These are phyloP conservation scores for Phytophthora crassamura DNA, from an alignment of 352 stramenopile genomes.

Conservation along the genomic window DNA sequence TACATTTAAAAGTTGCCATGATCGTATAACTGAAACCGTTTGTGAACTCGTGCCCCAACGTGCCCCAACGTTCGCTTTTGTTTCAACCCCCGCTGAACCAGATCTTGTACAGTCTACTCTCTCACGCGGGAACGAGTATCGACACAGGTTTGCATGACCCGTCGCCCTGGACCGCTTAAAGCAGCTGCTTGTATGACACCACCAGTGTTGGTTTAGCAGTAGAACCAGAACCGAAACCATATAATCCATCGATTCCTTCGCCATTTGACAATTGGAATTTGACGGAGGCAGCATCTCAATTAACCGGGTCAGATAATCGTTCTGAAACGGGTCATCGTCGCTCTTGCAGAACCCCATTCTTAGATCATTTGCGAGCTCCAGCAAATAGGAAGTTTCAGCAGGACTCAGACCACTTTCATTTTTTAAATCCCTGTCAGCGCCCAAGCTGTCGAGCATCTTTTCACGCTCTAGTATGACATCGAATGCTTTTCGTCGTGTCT, in stretches of 20 bases:
- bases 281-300: not conserved
- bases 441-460: not conserved
- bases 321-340: constrained; percentile 32
- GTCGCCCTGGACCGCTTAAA: too few relatives aligned
- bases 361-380: not conserved
- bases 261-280: constrained; percentile 31
- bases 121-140: too few relatives aligned
- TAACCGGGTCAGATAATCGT: constrained; percentile 21
- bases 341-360: constrained; percentile 1
- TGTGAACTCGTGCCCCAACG: not conserved
- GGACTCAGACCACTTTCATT: not conserved
- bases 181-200: not conserved
- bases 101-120: too few relatives aligned
- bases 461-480: not conserved
- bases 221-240: not conserved
- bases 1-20: constrained; percentile 1
- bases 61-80: not conserved
- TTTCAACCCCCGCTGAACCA: too few relatives aligned
- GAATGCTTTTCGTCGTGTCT: not conserved
- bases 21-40: not conserved
- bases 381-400: not conserved
- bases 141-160: too few relatives aligned
- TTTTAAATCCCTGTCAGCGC: too few relatives aligned
- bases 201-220: too few relatives aligned
- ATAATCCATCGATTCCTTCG: constrained; percentile 1